Evolutionary conservation across 73 alveolate genomes (phyloP).

Genomic region (Paramecium biaurelia): DNA sequence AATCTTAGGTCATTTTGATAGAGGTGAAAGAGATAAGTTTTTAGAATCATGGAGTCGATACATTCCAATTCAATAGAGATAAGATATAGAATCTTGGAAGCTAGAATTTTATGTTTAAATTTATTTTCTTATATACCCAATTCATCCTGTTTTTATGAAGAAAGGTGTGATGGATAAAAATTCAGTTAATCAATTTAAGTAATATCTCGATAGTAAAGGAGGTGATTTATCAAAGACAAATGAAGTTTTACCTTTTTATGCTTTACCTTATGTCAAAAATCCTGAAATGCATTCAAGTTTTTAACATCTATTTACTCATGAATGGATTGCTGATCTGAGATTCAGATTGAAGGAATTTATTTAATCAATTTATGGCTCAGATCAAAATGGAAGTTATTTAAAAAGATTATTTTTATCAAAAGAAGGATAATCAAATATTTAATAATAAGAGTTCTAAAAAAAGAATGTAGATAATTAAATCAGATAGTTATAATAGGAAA

Average conservation of each 20-base stretch:
- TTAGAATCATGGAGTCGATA: conserved; percentile 89
- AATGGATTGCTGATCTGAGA: conserved; percentile 89
- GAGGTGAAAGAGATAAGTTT: conserved; percentile 91
- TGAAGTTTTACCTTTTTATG: conserved; percentile 93
- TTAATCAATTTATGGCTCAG: neutral
- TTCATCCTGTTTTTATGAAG: conserved; percentile 79
- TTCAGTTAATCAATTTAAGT: conserved; percentile 89
- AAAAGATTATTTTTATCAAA: neutral
- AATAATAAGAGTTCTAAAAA: neutral
- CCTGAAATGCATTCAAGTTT: conserved; percentile 89
- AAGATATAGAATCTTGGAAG: conserved; percentile 83
- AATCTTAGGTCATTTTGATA: conserved; percentile 68
- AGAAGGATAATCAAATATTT: neutral
- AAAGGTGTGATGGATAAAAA: conserved; percentile 71
- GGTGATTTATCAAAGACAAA: conserved; percentile 88
- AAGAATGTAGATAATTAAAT: neutral
- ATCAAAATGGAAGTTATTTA: neutral
- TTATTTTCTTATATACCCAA: conserved; percentile 93
- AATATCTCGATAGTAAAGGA: conserved; percentile 82
- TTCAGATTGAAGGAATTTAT: conserved; percentile 74
- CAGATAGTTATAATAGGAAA: neutral
- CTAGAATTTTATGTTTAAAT: conserved; percentile 89
- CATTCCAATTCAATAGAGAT: conserved; percentile 82
- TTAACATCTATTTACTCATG: conserved; percentile 81
- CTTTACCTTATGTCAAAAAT: conserved; percentile 93